Conservation (phyloP, 2,329 filamentous ascomycete species). For the Neurospora crassa region DNA sequence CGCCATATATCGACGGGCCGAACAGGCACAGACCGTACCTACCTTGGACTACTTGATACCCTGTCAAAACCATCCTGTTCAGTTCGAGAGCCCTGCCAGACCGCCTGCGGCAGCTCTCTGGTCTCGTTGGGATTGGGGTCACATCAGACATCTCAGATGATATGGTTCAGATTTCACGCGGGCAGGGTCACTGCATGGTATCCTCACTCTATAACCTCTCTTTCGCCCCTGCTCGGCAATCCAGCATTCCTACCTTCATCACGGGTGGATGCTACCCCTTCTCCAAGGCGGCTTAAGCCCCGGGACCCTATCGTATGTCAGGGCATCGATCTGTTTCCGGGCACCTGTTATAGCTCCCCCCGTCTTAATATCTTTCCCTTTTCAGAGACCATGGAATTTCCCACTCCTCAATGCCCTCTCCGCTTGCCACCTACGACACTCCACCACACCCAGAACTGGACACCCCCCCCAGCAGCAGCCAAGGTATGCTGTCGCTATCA, state of each 20-base stretch:
- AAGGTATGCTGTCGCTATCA: slow-evolving; percentile 9
- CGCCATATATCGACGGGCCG: neutral
- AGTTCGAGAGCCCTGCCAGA: neutral
- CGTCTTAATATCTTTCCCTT: slow-evolving; percentile 19
- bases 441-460: slow-evolving; percentile 10
- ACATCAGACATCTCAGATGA: neutral
- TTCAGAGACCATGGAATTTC: slow-evolving; percentile 16
- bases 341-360: slow-evolving; percentile 22
- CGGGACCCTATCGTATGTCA: slow-evolving; percentile 19
- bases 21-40: neutral
- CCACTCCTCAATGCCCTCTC: slow-evolving; percentile 13
- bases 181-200: neutral
- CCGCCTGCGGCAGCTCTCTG: neutral
- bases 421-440: slow-evolving; percentile 16
- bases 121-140: neutral
- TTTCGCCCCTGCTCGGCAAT: slow-evolving; percentile 22
- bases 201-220: slow-evolving; percentile 2
- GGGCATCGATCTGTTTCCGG: slow-evolving; percentile 17
- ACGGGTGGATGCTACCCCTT: slow-evolving; percentile 9
- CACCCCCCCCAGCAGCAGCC: slow-evolving; percentile 5
- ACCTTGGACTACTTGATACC: neutral
- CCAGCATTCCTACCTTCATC: slow-evolving; percentile 15
- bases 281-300: slow-evolving; percentile 10
- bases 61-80: neutral
- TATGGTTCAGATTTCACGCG: neutral